A percentile compares a stretch with the other conserved stretches of the same genome.
Conservation (phyloP, 2,329 filamentous ascomycete species). For the Nothomitra cinnamomea region DNA sequence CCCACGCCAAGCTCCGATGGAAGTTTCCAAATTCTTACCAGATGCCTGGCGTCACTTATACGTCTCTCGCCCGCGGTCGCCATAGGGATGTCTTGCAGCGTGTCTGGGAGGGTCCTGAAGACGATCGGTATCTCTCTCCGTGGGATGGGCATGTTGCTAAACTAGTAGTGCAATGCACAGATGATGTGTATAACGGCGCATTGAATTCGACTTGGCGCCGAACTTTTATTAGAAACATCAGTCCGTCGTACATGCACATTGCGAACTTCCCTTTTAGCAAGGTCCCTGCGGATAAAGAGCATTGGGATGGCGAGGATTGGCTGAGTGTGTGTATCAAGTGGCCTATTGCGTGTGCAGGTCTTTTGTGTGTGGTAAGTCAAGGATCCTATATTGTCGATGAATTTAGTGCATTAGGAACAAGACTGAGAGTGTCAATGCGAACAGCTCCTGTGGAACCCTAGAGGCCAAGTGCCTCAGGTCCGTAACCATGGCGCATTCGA, state of each 20-base stretch:
- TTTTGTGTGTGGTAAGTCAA: not conserved
- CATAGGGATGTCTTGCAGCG: not conserved
- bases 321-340: not conserved
- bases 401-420: too few relatives aligned
- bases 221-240: not conserved
- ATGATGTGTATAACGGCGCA: not conserved
- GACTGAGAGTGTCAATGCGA: not conserved
- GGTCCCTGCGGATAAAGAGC: not conserved
- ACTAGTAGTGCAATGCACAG: slow-evolving; percentile 4
- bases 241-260: not conserved
- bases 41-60: not conserved
- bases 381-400: too few relatives aligned
- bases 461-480: not conserved
- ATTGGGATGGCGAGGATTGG: not conserved
- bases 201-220: not conserved
- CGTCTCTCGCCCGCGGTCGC: not conserved
- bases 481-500: slow-evolving; percentile 8
- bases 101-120: not conserved
- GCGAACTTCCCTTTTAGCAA: not conserved
- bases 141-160: slow-evolving; percentile 4
- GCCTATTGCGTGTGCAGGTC: not conserved
- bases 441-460: not conserved
- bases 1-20: not conserved
- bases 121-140: slow-evolving; percentile 5
- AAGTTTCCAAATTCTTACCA: not conserved